A percentile compares a stretch with the other conserved stretches of the same genome.
phyloP scores from a whole-genome alignment of 352 stramenopile genomes.

The Aphanomyces cochlioides region DNA sequence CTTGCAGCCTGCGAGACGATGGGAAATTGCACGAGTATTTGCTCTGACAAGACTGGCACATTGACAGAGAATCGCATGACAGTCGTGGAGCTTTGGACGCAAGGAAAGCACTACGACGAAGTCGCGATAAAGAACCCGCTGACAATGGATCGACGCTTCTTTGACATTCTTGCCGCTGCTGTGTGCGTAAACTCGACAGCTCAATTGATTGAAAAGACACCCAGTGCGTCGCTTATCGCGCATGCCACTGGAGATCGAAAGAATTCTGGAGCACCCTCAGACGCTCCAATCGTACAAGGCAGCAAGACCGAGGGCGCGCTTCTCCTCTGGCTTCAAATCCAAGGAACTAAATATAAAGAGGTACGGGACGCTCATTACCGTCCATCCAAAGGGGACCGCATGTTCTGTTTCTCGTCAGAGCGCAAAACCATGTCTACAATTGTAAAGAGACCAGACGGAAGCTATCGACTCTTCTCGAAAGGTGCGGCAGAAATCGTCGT shows the following conservation, averaged over 20 bases:
- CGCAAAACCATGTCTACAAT: slow-evolving; percentile 80
- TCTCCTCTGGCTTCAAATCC: slow-evolving; percentile 62
- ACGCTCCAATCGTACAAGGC: slow-evolving; percentile 47
- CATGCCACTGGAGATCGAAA: background rate
- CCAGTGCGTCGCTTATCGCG: background rate
- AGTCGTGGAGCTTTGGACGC: slow-evolving; percentile 88
- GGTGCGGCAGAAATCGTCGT: slow-evolving; percentile 75
- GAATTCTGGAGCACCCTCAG: background rate
- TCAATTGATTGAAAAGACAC: slow-evolving; percentile 53
- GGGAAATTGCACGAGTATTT: slow-evolving; percentile 98
- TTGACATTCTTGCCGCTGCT: slow-evolving; percentile 50
- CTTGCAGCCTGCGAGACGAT: slow-evolving; percentile 98
- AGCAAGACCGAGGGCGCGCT: slow-evolving; percentile 85
- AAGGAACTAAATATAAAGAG: slow-evolving; percentile 54
- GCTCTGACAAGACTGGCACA: slow-evolving; percentile 96
- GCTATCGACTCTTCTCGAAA: slow-evolving; percentile 59
- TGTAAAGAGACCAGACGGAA: slow-evolving; percentile 41
- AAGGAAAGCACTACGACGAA: slow-evolving; percentile 51
- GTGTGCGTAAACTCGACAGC: slow-evolving; percentile 73
- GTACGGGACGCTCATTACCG: slow-evolving; percentile 55
- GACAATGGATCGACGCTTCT: slow-evolving; percentile 42
- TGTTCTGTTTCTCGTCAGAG: slow-evolving; percentile 78
- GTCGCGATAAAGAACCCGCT: slow-evolving; percentile 24
- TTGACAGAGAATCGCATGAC: slow-evolving; percentile 98
- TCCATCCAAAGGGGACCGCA: slow-evolving; percentile 47